Percentiles rank a stretch among this genome's conserved stretches.
Conservation (phyloP, 2,329 filamentous ascomycete genomes). For the Fusarium luffae region DNA sequence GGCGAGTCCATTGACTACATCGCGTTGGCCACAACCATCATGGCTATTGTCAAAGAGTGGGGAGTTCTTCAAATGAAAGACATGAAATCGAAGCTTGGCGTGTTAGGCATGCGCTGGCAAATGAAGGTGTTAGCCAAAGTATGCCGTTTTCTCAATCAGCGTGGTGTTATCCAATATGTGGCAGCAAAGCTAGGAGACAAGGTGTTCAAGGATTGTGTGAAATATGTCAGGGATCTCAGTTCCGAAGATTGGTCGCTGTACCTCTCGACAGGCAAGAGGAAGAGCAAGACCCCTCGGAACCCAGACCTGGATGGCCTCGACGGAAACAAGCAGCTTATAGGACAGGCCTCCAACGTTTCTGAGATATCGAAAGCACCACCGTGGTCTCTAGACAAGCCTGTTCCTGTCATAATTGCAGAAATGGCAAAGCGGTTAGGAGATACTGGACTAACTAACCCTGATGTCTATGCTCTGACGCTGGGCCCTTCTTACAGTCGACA, state of each 20-base stretch:
- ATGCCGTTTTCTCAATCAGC: slow-evolving; percentile 66
- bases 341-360: slow-evolving; percentile 39
- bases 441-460: slow-evolving; percentile 51
- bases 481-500: slow-evolving; percentile 53
- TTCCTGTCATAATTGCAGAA: slow-evolving; percentile 48
- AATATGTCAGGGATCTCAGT: slow-evolving; percentile 66
- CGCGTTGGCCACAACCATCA: slow-evolving; percentile 66
- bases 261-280: slow-evolving; percentile 60
- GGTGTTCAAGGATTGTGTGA: slow-evolving; percentile 71
- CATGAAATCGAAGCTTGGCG: slow-evolving; percentile 67
- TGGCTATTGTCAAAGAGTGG: slow-evolving; percentile 68
- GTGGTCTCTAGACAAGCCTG: slow-evolving; percentile 51
- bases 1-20: slow-evolving; percentile 68
- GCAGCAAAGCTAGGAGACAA: slow-evolving; percentile 65
- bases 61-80: slow-evolving; percentile 68
- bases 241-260: slow-evolving; percentile 67
- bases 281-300: slow-evolving; percentile 44
- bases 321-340: slow-evolving; percentile 33
- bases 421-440: slow-evolving; percentile 46
- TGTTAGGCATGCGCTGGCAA: slow-evolving; percentile 65
- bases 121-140: slow-evolving; percentile 70
- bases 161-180: slow-evolving; percentile 67
- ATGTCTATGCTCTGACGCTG: slow-evolving; percentile 52
- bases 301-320: slow-evolving; percentile 44
- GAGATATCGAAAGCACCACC: slow-evolving; percentile 45